A percentile compares a stretch with the other conserved stretches of the same genome.
phyloP scores from a whole-genome alignment of 108 stramenopile species.

The Cyclotella sp. region DNA sequence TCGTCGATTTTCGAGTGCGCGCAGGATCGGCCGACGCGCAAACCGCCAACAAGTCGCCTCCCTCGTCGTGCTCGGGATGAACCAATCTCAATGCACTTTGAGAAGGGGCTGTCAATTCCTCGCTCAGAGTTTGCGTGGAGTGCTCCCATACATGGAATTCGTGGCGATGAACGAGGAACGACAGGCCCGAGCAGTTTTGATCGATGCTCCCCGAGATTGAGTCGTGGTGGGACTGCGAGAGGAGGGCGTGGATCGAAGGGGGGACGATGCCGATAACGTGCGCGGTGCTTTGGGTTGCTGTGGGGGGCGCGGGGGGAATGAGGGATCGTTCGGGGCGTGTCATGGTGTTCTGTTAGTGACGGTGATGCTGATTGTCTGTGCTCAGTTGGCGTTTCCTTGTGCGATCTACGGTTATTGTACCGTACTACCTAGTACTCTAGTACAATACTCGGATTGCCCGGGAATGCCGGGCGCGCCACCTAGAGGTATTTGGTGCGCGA shows the following conservation, averaged over 20 bases:
- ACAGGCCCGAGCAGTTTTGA: constrained; percentile 5
- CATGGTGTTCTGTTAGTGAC: not conserved
- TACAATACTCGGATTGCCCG: no score
- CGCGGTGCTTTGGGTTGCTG: not conserved
- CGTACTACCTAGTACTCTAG: no score
- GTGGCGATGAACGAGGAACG: not conserved
- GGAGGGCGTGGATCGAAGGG: constrained; percentile 16
- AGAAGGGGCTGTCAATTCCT: not conserved
- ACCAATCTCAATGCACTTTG: not conserved
- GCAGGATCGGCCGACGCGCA: not conserved
- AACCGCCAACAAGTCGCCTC: not conserved
- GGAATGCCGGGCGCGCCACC: no score
- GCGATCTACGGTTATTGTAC: not conserved
- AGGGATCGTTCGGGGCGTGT: constrained; percentile 11
- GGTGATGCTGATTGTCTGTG: not conserved
- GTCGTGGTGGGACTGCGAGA: not conserved
- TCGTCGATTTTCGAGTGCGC: not conserved
- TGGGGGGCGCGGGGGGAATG: constrained; percentile 7
- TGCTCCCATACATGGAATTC: constrained; percentile 10
- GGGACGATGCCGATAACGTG: constrained; percentile 20
- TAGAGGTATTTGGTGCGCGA: no score
- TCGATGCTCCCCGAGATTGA: constrained; percentile 5
- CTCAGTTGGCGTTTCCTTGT: not conserved
- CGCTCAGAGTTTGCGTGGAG: constrained; percentile 4
- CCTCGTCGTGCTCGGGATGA: constrained; percentile 7